Conservation (phyloP, 331 rosid species). For the Malus hybrid region DNA sequence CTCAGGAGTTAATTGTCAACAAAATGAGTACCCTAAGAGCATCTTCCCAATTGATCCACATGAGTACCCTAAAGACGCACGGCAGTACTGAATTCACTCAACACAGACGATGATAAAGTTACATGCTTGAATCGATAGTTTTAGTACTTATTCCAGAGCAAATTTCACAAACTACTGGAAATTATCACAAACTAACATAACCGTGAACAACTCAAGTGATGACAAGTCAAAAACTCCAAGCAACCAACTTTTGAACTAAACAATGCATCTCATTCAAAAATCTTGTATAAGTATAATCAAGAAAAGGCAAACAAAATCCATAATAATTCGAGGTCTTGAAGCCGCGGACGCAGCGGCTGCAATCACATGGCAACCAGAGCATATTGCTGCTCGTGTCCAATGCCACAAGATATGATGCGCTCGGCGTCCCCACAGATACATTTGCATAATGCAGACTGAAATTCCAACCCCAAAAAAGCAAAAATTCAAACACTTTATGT, state of each 20-base stretch:
- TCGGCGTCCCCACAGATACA: conserved; percentile 82
- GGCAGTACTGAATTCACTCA: not conserved
- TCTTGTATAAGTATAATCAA: not conserved
- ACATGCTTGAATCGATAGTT: too few species aligned
- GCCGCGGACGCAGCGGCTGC: conserved; percentile 38
- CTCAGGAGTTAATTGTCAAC: conserved; percentile 15
- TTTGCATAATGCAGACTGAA: conserved; percentile 87
- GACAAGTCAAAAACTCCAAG: not conserved
- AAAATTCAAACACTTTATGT: not conserved
- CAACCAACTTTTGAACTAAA: not conserved
- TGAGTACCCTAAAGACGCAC: not conserved
- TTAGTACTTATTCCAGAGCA: not conserved
- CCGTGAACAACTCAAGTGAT: not conserved
- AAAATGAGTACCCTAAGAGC: conserved; percentile 4
- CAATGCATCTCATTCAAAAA: not conserved
- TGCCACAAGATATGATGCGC: conserved; percentile 65
- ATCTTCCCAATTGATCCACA: not conserved
- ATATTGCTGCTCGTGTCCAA: conserved; percentile 92
- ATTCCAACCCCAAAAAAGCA: conserved; percentile 7
- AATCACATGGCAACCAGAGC: conserved; percentile 93
- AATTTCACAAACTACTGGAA: not conserved
- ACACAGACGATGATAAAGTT: too few species aligned
- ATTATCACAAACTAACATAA: not conserved
- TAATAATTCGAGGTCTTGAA: not conserved
- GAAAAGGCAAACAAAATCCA: not conserved